Base-by-base conservation (phyloP, 441 rosid genomes). In the Omphalea diandra region DNA sequence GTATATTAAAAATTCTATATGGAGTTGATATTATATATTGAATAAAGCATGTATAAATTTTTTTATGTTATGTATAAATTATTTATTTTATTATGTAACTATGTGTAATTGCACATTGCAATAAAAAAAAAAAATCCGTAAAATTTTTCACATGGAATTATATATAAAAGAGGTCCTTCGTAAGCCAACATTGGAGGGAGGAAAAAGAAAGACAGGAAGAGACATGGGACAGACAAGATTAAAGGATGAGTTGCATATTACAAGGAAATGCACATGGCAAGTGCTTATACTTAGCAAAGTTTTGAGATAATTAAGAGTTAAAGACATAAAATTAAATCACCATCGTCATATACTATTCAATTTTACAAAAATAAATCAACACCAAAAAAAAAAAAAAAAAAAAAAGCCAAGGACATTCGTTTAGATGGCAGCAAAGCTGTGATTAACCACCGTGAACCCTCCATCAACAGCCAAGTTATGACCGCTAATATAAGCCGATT, bases 381-480 rank as follows among this genome's bases (percentile, higher is more conserved):
- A 43, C 15, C 65, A 54, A 18, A 52, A 22, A 43, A 24, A 59
- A 18, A 49, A 31, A 71, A 38, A 63, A 38, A 50, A 3, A 14
- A 17, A 2, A 8, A 9, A 22, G 53, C 46, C 67, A 57, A 43
- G 32, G 55, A 22, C 46, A 24, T 18, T 26, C 15, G 17, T n/a
- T 58, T 59, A 60, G 41, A 60, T 44, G 67, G 72, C 66, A 26
- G 79, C 60, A 65, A 26, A 67, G 53, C 76, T 38, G 49, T 67
- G 81, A 73, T 73, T 82, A 64, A 88, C 94, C 65, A 85, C 94
- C 46, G 92, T 78, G 75, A 80, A 86, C 9, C 97, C 98, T 5
- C 97, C 98, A 67, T 90, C 98, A 76, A 90, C 85, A 1, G 80
- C 90, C 79, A 93, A 76, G 74, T 93, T 90, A 68, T 86, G 97